A percentile compares a stretch with the other conserved stretches of the same genome.
These are phyloP conservation scores for Plantago major DNA, from an alignment of 257 asterid species.

Conservation along the genomic window DNA sequence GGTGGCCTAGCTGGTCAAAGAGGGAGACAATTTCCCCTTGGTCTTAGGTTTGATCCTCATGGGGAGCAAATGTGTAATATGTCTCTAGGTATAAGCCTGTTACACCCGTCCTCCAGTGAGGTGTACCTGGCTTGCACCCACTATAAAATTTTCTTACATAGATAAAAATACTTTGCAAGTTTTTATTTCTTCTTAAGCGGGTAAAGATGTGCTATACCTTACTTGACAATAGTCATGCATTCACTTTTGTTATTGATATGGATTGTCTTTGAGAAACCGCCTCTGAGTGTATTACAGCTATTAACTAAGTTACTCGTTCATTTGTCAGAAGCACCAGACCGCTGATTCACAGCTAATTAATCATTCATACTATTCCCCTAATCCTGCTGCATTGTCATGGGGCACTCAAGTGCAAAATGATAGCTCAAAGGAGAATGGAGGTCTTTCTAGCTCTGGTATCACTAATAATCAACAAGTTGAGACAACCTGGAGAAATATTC, in stretches of 20 bases:
- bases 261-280: conserved; percentile 3
- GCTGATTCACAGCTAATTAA: conserved; percentile 52
- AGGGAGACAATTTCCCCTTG: no score
- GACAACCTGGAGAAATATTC: conserved; percentile 40
- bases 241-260: conserved; percentile 8
- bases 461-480: conserved; percentile 48
- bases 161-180: background rate
- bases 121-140: no score
- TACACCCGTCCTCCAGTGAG: no score
- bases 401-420: conserved; percentile 42
- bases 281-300: conserved; percentile 18
- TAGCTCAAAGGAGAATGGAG: conserved; percentile 60
- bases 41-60: no score
- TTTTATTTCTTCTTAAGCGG: background rate
- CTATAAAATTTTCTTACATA: background rate
- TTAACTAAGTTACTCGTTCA: conserved; percentile 2
- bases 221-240: no score
- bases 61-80: no score
- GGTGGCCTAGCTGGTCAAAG: no score
- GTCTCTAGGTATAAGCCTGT: no score
- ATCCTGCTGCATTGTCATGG: conserved; percentile 59
- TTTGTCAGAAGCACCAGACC: conserved; percentile 54
- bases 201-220: background rate
- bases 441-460: conserved; percentile 49
- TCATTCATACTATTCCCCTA: conserved; percentile 51